A percentile compares a stretch with the other conserved stretches of the same genome.
phyloP scores from a whole-genome alignment of 2,329 filamentous ascomycete genomes.

The Lomentospora prolificans region DNA sequence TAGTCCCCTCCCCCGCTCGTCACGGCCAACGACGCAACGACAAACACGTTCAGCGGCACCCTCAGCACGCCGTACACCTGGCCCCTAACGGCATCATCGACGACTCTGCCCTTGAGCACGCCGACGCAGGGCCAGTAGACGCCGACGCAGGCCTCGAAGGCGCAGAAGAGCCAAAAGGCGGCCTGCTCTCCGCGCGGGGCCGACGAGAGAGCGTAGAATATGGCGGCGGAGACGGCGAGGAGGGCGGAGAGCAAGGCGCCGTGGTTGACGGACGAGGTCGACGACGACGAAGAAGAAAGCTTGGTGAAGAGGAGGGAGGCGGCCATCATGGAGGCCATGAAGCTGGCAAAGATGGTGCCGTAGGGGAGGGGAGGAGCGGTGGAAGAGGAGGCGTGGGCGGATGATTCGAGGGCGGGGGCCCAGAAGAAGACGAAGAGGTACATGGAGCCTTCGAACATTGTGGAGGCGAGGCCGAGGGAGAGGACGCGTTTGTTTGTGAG shows the following conservation, averaged over 20 bases:
- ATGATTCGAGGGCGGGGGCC: conserved; percentile 39
- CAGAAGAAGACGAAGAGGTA: conserved; percentile 54
- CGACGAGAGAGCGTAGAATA: conserved; percentile 26
- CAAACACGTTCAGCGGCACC: conserved; percentile 48
- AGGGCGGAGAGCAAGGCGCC: conserved; percentile 23
- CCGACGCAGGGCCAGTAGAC: conserved; percentile 46
- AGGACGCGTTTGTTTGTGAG: conserved; percentile 35
- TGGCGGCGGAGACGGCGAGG: conserved; percentile 25
- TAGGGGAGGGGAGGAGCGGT: conserved; percentile 23
- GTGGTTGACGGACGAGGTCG: neutral
- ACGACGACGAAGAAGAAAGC: neutral
- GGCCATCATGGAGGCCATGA: conserved; percentile 50
- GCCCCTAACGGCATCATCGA: conserved; percentile 41
- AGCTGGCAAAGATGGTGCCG: conserved; percentile 44
- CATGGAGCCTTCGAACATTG: conserved; percentile 48
- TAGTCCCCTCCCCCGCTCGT: conserved; percentile 19
- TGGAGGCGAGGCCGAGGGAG: conserved; percentile 39
- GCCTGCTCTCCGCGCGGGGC: conserved; percentile 24
- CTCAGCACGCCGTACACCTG: conserved; percentile 44
- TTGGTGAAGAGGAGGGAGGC: conserved; percentile 41
- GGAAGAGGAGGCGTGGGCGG: conserved; percentile 17
- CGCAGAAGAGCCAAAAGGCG: conserved; percentile 44
- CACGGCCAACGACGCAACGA: conserved; percentile 36
- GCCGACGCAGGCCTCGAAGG: conserved; percentile 46
- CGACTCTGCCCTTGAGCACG: conserved; percentile 38